Evolutionary conservation across 805 yeast species (phyloP).

Genomic region (Cyberlindnera maritima): DNA sequence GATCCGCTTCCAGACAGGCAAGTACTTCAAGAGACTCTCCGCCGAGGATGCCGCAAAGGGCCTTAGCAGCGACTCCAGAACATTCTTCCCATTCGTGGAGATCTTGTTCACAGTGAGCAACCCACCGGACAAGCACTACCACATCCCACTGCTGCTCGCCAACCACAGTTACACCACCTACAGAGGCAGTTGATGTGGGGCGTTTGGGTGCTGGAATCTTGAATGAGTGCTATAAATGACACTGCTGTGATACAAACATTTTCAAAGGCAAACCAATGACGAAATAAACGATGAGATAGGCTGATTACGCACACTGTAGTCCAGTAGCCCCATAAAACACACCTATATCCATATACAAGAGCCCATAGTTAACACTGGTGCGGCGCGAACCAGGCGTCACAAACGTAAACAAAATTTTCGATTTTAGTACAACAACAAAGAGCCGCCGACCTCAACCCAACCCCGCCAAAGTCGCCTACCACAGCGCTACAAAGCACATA

Average conservation of each 20-base stretch:
- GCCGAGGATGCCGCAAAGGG: constrained; percentile 23
- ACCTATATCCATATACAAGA: too few species aligned
- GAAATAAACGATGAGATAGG: too few species aligned
- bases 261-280: too few species aligned
- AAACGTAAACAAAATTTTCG: constrained; percentile 16
- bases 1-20: constrained; percentile 73
- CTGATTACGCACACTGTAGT: too few species aligned
- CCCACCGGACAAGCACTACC: constrained; percentile 80
- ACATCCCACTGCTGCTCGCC: constrained; percentile 80
- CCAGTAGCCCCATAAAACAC: too few species aligned
- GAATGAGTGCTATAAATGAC: too few species aligned
- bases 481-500: too few species aligned
- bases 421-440: background rate
- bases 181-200: constrained; percentile 51
- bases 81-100: constrained; percentile 88
- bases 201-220: too few species aligned
- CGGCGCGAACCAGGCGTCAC: constrained; percentile 6
- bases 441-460: background rate
- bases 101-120: constrained; percentile 64
- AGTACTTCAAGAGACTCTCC: constrained; percentile 46
- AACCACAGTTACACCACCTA: constrained; percentile 89
- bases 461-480: background rate
- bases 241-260: too few species aligned
- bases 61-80: constrained; percentile 34
- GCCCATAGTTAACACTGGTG: too few species aligned